Evolutionary conservation across 805 yeast species (phyloP).

Genomic region (Scheffersomyces stipitis): DNA sequence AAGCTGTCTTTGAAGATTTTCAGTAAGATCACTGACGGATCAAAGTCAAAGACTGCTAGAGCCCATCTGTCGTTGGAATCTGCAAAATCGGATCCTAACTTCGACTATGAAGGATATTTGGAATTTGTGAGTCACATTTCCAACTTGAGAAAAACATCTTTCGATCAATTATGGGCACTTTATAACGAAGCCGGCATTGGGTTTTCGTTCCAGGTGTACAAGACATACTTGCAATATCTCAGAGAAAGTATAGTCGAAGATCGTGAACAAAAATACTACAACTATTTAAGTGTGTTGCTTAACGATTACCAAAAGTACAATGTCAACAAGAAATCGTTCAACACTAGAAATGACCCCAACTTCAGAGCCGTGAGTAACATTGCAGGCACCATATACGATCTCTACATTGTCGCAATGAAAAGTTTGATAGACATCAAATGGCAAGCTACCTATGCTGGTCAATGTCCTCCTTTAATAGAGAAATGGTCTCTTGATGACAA

Average conservation of each 20-base stretch:
- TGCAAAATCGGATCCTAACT: slow-evolving; percentile 31
- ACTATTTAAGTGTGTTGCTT: slow-evolving; percentile 17
- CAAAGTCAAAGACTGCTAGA: slow-evolving; percentile 2
- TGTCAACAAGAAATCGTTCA: slow-evolving; percentile 18
- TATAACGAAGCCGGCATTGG: slow-evolving; percentile 22
- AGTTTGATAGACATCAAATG: slow-evolving; percentile 28
- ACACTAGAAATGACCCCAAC: slow-evolving; percentile 7
- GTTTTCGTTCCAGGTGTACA: slow-evolving; percentile 25
- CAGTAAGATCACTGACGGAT: slow-evolving; percentile 16
- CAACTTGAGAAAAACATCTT: slow-evolving; percentile 23
- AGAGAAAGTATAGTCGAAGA: slow-evolving; percentile 18
- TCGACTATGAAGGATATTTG: slow-evolving; percentile 40
- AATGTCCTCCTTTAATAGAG: slow-evolving; percentile 28
- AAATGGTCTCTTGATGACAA: slow-evolving; percentile 35
- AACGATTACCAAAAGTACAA: slow-evolving; percentile 10
- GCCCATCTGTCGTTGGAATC: slow-evolving; percentile 16
- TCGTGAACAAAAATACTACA: slow-evolving; percentile 19
- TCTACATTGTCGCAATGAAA: slow-evolving; percentile 23
- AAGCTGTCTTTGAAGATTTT: slow-evolving; percentile 26
- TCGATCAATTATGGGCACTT: slow-evolving; percentile 36
- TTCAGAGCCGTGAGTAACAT: slow-evolving; percentile 4
- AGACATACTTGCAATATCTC: slow-evolving; percentile 21
- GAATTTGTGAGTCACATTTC: slow-evolving; percentile 22
- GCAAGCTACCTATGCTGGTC: slow-evolving; percentile 24
- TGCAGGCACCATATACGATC: slow-evolving; percentile 8